Evolutionary conservation across 352 stramenopile genomes (phyloP), one percentile per base, ranked within the genome.

Genomic region (Aphanomyces astaci): DNA sequence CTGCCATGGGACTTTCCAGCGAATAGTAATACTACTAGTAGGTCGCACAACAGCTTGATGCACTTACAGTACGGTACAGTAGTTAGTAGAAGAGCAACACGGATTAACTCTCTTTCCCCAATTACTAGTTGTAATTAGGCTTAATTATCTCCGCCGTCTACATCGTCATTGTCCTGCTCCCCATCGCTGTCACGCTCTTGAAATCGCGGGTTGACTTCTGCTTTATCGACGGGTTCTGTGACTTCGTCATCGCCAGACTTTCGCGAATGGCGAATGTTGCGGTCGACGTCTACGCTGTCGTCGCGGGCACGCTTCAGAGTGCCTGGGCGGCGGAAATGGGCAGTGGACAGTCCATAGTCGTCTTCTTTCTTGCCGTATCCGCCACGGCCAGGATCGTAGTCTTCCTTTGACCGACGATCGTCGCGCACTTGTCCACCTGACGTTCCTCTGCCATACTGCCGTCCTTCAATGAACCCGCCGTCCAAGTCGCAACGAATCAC

Each of bases 401-500:
- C 86, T 63, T 94, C 84, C 67, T 90, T 89, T 17, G 84, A 92
- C 31, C 86, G 84, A 46, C 85, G 77, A 66, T 94, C 86, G 66
- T 96, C 87, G 57, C 85, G 77, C 39, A 95, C 87, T 73, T 96
- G 88, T 3, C 86, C 86, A 11, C 88, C 88, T 10, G 87, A 92
- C 22, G 85, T 75, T 0, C 86, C 87, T 48, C 88, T 81, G 3
- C 88, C 88, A 62, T 93, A 96, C 74, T 96, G 88, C 0, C 88
- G 81, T 10, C 88, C 88, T 71, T 95, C 86, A 31, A 78, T 76
- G 70, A 94, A 96, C 27, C 88, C 88, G 19, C 86, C 86, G 66
- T 96, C 88, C 84, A 94, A 93, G 64, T 95, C 87, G 46, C 86
- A 92, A 53, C 86, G 86, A 71, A 96, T 87, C 46, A 93, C 80